Conservation (phyloP, 2,329 filamentous ascomycete genomes). For the Gliomastix tumulicola region DNA sequence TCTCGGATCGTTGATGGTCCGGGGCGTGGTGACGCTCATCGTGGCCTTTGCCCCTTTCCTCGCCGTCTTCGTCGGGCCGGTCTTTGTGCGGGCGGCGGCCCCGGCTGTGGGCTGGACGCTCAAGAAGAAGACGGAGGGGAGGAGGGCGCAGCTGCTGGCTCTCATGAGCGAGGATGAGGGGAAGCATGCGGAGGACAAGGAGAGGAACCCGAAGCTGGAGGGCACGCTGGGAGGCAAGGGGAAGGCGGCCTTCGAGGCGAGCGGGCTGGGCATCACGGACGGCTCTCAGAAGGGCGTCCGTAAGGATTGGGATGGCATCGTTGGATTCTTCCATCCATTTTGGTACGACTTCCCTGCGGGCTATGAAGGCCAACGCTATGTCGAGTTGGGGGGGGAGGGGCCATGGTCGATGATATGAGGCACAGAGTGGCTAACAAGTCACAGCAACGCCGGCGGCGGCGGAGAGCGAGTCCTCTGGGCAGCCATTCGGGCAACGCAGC, state of each 20-base stretch:
- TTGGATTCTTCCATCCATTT: constrained; percentile 97
- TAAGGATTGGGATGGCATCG: constrained; percentile 70
- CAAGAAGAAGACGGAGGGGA: constrained; percentile 55
- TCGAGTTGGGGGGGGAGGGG: background rate
- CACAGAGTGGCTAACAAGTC: background rate
- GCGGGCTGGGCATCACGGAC: background rate
- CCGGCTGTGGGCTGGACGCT: constrained; percentile 52
- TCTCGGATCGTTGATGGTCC: background rate
- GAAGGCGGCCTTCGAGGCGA: background rate
- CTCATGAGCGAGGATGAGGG: constrained; percentile 39
- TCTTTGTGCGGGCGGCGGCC: constrained; percentile 30
- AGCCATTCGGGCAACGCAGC: constrained; percentile 84
- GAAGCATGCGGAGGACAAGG: constrained; percentile 22
- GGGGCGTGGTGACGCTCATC: background rate
- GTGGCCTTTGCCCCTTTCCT: constrained; percentile 4
- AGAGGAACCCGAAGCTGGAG: constrained; percentile 23
- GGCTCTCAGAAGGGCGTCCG: background rate
- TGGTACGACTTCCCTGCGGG: constrained; percentile 52
- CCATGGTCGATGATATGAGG: background rate
- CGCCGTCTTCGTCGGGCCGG: constrained; percentile 1
- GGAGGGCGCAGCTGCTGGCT: constrained; percentile 49
- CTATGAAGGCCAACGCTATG: background rate
- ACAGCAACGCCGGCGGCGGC: constrained; percentile 87
- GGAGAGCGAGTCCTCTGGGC: constrained; percentile 96
- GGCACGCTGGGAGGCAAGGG: constrained; percentile 14